Conservation (phyloP, 768 basidiomycete species). For the Lactarius akahatsu region DNA sequence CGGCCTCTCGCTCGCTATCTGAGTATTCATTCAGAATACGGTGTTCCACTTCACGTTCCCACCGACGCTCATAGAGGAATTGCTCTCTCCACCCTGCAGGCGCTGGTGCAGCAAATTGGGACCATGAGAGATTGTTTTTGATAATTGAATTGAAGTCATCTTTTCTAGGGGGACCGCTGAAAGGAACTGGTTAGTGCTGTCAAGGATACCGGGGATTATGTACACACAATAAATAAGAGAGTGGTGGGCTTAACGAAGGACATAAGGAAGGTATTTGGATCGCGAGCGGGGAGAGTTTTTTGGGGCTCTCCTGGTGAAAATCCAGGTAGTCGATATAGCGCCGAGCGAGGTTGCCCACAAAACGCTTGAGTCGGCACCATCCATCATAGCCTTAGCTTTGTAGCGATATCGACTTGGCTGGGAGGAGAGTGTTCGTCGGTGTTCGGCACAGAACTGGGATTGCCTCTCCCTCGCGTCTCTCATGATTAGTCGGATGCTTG, state of each 20-base stretch:
- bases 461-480: constrained; percentile 24
- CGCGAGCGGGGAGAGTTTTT: constrained; percentile 12
- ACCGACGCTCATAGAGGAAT: constrained; percentile 13
- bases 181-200: neutral
- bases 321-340: constrained; percentile 19
- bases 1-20: constrained; percentile 11
- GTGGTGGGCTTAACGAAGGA: constrained; percentile 10
- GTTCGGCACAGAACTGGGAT: constrained; percentile 14
- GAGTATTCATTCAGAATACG: constrained; percentile 15
- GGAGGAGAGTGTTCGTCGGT: constrained; percentile 7
- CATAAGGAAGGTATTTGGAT: constrained; percentile 16
- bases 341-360: constrained; percentile 16
- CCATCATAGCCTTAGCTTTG: constrained; percentile 16
- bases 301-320: constrained; percentile 17
- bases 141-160: constrained; percentile 18
- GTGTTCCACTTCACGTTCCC: constrained; percentile 14
- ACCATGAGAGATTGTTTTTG: constrained; percentile 21
- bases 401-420: constrained; percentile 17
- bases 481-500: constrained; percentile 17
- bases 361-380: constrained; percentile 7
- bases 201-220: neutral
- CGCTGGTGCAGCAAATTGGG: constrained; percentile 20
- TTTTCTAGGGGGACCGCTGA: constrained; percentile 19
- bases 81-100: constrained; percentile 23
- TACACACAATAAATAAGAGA: constrained; percentile 20